phyloP scores from a whole-genome alignment of 139 green algal species.

The Closterium sp. region DNA sequence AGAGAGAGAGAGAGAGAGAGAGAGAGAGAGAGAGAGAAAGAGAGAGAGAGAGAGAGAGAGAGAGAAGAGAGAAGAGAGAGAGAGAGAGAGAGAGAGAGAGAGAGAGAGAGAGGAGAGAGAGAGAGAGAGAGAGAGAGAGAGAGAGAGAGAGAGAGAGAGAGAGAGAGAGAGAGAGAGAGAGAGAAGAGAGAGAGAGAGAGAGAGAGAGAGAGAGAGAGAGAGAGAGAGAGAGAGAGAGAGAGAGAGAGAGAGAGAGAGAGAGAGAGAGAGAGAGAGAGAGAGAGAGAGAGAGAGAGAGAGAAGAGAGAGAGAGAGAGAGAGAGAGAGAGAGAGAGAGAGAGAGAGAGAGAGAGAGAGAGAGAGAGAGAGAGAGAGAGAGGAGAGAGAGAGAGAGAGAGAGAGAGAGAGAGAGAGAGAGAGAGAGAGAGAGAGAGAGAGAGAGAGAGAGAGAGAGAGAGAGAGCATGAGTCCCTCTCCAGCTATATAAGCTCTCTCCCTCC shows the following conservation, averaged over 20 bases:
- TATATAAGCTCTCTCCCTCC: too few relatives aligned
- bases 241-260: not conserved
- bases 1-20: not conserved
- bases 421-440: too few relatives aligned
- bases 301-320: not conserved
- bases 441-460: too few relatives aligned
- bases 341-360: too few relatives aligned
- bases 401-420: not conserved
- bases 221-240: not conserved
- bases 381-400: not conserved
- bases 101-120: too few relatives aligned
- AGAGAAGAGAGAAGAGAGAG: not conserved
- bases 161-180: too few relatives aligned
- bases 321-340: not conserved
- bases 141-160: not conserved
- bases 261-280: not conserved
- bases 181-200: not conserved
- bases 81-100: not conserved
- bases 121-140: not conserved
- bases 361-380: too few relatives aligned
- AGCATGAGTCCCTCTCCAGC: too few relatives aligned
- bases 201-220: not conserved
- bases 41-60: constrained; percentile 5
- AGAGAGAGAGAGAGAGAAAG: not conserved
- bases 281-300: not conserved